Evolutionary conservation across 805 yeast species (phyloP).

Genomic region (Brettanomyces custersianus): DNA sequence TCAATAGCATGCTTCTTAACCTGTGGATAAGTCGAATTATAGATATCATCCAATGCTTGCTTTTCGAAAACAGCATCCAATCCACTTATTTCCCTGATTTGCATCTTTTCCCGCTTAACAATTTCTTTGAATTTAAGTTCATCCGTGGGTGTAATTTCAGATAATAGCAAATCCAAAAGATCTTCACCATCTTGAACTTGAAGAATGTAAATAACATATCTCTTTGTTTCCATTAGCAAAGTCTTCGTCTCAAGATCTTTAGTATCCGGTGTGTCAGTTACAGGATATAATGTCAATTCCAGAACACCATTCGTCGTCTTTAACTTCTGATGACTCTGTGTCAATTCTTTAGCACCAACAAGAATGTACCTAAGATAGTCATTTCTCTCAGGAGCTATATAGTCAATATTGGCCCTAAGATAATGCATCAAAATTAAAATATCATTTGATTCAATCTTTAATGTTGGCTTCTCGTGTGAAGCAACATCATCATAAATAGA

Average conservation of each 20-base stretch:
- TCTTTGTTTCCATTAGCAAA: conserved; percentile 66
- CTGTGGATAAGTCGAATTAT: conserved; percentile 48
- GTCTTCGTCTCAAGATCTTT: conserved; percentile 30
- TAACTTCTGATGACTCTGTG: conserved; percentile 12
- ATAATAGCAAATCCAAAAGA: conserved; percentile 38
- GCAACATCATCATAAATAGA: conserved; percentile 58
- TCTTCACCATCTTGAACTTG: conserved; percentile 77
- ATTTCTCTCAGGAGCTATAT: conserved; percentile 35
- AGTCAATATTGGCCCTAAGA: conserved; percentile 32
- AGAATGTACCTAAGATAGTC: conserved; percentile 31
- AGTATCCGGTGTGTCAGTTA: conserved; percentile 27
- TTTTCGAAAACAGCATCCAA: conserved; percentile 25
- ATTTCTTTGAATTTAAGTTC: conserved; percentile 57
- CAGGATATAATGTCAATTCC: conserved; percentile 15
- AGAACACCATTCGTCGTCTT: conserved; percentile 11
- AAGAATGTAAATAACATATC: conserved; percentile 73
- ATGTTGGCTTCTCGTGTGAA: conserved; percentile 34
- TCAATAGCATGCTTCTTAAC: conserved; percentile 71
- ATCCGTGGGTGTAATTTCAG: conserved; percentile 59
- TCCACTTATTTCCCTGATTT: conserved; percentile 12
- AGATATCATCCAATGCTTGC: conserved; percentile 31
- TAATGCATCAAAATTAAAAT: conserved; percentile 35
- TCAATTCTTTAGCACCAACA: conserved; percentile 15
- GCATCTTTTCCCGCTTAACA: conserved; percentile 25
- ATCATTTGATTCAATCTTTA: conserved; percentile 36